Evolutionary conservation across 2,329 filamentous ascomycete genomes (phyloP).

Genomic region (Stemphylium beticola): DNA sequence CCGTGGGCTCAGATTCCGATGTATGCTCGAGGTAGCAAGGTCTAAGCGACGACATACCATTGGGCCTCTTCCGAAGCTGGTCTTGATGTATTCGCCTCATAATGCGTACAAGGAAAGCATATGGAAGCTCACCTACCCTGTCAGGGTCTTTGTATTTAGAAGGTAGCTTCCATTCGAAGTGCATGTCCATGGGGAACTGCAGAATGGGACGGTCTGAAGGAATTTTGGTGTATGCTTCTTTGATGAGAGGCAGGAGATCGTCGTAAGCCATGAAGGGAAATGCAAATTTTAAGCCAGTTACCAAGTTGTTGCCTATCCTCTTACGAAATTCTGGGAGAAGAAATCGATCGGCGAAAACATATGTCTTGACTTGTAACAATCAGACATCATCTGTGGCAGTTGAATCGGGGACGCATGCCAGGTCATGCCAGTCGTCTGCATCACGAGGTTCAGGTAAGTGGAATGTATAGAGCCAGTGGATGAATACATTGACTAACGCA

Average conservation of each 20-base stretch:
- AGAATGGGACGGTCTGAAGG: not conserved
- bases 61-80: too few relatives aligned
- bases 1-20: too few relatives aligned
- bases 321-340: not conserved
- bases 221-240: not conserved
- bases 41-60: too few relatives aligned
- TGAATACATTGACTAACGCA: constrained; percentile 8
- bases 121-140: not conserved
- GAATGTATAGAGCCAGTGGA: constrained; percentile 18
- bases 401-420: not conserved
- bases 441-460: not conserved
- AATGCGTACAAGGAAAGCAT: not conserved
- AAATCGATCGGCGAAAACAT: constrained; percentile 16
- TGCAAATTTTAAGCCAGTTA: not conserved
- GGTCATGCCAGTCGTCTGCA: not conserved
- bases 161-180: not conserved
- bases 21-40: too few relatives aligned
- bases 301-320: not conserved
- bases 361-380: not conserved
- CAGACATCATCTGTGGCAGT: too few relatives aligned
- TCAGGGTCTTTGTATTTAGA: not conserved
- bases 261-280: not conserved
- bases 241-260: not conserved
- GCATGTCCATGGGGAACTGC: not conserved
- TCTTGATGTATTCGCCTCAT: not conserved